Evolutionary conservation across 2,329 filamentous ascomycete species (phyloP), one percentile per base, ranked within the genome.

Genomic region (Volutella citrinella): DNA sequence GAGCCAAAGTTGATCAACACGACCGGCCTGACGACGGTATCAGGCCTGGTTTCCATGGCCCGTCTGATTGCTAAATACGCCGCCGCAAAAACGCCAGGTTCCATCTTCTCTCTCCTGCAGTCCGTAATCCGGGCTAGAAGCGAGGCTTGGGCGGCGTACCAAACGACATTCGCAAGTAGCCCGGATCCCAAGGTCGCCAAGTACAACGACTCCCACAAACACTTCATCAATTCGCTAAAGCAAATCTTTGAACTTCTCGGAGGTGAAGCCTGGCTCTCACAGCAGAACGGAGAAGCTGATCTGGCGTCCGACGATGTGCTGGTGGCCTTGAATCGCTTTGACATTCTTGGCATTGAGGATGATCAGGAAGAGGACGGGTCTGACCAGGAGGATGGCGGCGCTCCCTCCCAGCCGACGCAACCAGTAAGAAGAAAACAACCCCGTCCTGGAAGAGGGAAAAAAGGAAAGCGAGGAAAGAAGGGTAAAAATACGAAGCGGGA

Each of bases 201-300:
- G 30, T 51, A 47, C 29, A 66, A 58, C 36, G 70, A 69, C 38
- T 40, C 36, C 3, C 66, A 72, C 43, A 63, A 64, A 27, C 43
- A 57, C 22, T 72, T 69, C 41, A 70, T 71, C 32, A 56, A 69
- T 26, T 55, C 52, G 3, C 55, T 72, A n/a, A n/a, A n/a, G n/a
- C n/a, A n/a, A n/a, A n/a, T n/a, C 1, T 68, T 68, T 21, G 19
- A 55, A 1, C 46, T 49, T 10, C 43, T 69, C 2, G 62, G 65
- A 4, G 60, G 63, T 4, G 42, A 54, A 2, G 24, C 26, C 7
- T 59, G 52, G 51, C 32, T 43, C 21, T 24, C 27, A 14, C 21
- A 45, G 22, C 22, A 42, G 27, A 16, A 31, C 19, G 12, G 43
- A 36, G 29, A 52, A 44, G 23, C 32, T 38, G 37, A 47, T n/a